Conservation (phyloP, 495 filamentous ascomycete species). For the Aspergillus steynii region DNA sequence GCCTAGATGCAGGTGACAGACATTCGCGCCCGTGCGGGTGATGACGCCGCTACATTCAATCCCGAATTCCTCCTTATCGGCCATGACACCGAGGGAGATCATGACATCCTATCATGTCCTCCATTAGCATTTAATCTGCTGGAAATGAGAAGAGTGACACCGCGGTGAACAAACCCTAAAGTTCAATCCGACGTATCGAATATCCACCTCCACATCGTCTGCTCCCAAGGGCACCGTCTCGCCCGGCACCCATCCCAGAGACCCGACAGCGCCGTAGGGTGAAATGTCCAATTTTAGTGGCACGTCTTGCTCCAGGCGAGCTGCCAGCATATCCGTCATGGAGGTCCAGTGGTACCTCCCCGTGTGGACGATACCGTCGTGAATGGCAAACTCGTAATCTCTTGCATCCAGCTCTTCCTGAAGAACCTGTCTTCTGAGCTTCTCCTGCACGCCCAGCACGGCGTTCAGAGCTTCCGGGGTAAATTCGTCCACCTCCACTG, state of each 20-base stretch:
- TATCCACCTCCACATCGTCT: conserved; percentile 27
- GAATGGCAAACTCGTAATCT: conserved; percentile 37
- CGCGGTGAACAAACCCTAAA: conserved; percentile 20
- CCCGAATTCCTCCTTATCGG: neutral
- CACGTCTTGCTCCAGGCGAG: neutral
- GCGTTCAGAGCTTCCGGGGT: conserved; percentile 6
- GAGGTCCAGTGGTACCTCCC: conserved; percentile 25
- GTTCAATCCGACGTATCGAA: conserved; percentile 35
- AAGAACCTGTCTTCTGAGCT: conserved; percentile 16
- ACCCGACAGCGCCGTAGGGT: conserved; percentile 19
- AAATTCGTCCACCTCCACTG: conserved; percentile 40
- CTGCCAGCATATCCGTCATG: conserved; percentile 10
- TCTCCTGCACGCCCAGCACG: conserved; percentile 22
- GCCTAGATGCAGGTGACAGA: conserved; percentile 34
- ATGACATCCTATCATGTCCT: conserved; percentile 22
- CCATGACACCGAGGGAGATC: conserved; percentile 30
- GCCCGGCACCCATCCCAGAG: conserved; percentile 20
- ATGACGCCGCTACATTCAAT: conserved; percentile 41
- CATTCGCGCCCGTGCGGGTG: conserved; percentile 34
- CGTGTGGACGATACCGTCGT: conserved; percentile 24
- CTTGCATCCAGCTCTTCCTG: conserved; percentile 15
- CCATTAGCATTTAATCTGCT: neutral
- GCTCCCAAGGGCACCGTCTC: conserved; percentile 2
- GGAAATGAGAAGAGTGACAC: neutral
- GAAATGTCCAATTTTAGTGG: conserved; percentile 12